Percentiles rank a stretch among this genome's conserved stretches.
Conservation (phyloP, 768 basidiomycete species). For the Podaxis sp. region DNA sequence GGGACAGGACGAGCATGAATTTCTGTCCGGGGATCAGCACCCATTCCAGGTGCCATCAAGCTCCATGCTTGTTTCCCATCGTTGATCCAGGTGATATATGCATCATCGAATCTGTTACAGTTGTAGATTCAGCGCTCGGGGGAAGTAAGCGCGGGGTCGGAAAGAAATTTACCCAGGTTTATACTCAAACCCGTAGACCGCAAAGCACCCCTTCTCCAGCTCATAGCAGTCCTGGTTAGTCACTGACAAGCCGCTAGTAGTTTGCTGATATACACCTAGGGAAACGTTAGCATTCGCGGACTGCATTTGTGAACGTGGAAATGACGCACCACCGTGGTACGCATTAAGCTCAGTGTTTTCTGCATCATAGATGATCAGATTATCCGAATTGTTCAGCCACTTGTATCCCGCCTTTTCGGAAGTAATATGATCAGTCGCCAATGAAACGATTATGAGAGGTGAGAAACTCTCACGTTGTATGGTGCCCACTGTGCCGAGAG, state of each 20-base stretch:
- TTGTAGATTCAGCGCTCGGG: not conserved
- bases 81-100: slow-evolving; percentile 78
- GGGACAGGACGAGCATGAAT: slow-evolving; percentile 61
- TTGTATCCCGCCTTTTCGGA: slow-evolving; percentile 48
- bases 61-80: slow-evolving; percentile 67
- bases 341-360: slow-evolving; percentile 47
- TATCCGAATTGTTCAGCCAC: slow-evolving; percentile 53
- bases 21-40: slow-evolving; percentile 47
- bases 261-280: slow-evolving; percentile 60
- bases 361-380: slow-evolving; percentile 46
- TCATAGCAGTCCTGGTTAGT: slow-evolving; percentile 74
- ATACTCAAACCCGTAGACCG: slow-evolving; percentile 52
- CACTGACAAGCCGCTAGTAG: slow-evolving; percentile 63
- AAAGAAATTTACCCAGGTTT: slow-evolving; percentile 37
- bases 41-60: slow-evolving; percentile 55
- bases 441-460: slow-evolving; percentile 11
- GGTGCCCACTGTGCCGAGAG: slow-evolving; percentile 54
- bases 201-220: slow-evolving; percentile 29
- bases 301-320: slow-evolving; percentile 25
- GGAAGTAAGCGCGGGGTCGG: not conserved
- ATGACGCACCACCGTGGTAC: slow-evolving; percentile 59
- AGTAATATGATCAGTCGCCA: not conserved
- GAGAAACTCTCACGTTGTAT: slow-evolving; percentile 56
- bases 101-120: slow-evolving; percentile 26
- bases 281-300: slow-evolving; percentile 34